Evolutionary conservation across 768 basidiomycete species (phyloP), one percentile per base, ranked within the genome.

Genomic region (Rhizopogon vesiculosus): DNA sequence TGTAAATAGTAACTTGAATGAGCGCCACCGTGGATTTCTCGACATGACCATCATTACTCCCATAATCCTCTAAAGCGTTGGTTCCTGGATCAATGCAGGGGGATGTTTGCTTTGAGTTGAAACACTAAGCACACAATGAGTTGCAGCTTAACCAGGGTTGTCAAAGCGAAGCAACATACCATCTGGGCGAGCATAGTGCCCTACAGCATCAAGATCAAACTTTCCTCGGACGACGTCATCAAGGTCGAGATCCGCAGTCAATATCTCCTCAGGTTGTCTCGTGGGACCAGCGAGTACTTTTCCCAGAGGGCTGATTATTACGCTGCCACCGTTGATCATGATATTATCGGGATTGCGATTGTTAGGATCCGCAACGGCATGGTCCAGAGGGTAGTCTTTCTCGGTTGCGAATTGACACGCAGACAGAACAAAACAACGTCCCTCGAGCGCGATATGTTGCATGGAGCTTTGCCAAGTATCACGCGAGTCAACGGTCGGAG

Each of bases 361-460:
- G n/a, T 57, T 63, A 7, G 63, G 56, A 57, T 78, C 67, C 19
- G 66, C 68, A 5, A 80, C 75, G 29, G 80, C 65, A 57, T 83
- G 78, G 40, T 71, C 72, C 2, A 66, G 63, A 0, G 83, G 81
- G 54, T 77, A 85, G 62, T 85, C 78, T 64, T 74, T 74, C 59
- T 78, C 79, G 55, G 77, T 74, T 0, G 81, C 76, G 62, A 76
- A 85, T 61, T 85, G 82, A 52, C 81, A 85, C 3, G 83, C 84
- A 13, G 81, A 77, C 25, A 87, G 71, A 49, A 87, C 86, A 66
- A 86, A 85, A 68, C 84, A 85, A 25, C 86, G 78, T 9, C 86
- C 86, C 64, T 87, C 86, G 38, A 83, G 68, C 0, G 86, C 85
- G 48, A 87, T 83, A 61, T 85, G 84, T 25, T 69, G 62, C 82